Evolutionary conservation across 768 basidiomycete genomes (phyloP), one percentile per base, ranked within the genome.

Genomic region (Collybiopsis luxurians): DNA sequence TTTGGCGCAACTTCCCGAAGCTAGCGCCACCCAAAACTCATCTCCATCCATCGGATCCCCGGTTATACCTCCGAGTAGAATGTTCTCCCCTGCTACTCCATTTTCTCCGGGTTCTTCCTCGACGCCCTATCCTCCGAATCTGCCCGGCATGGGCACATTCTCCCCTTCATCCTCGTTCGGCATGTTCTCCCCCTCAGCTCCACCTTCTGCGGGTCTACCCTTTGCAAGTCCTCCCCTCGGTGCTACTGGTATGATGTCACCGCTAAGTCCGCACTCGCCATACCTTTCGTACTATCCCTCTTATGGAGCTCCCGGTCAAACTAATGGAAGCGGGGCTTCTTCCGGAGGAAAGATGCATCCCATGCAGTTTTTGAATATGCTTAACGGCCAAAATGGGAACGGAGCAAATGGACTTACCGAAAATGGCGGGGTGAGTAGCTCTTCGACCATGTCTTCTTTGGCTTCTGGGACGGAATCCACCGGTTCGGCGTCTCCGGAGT

Each of bases 271-370:
- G 4, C 45, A 55, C 9, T 47, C 54, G 6, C 45, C 54, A 10
- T 47, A 46, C 34, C 17, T 55, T 7, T 30, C 54, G 31, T 55
- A 55, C 10, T 44, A 55, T 34, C 5, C 45, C 26, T 10, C 53
- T 36, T 54, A 26, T 19, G 43, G 53, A 5, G 40, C 19, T 24
- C 27, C 40, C 39, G 43, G n/a, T 19, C 53, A 54, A 28, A 6
- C 27, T 28, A 45, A 42, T n/a, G 40, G 30, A 27, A 54, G 27
- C 36, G 42, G 50, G 4, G 38, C 7, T 23, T 27, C 50, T 13
- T 51, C 50, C 13, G 50, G 50, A 26, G 50, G 10, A 11, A 51
- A 47, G 45, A 47, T 55, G 45, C 54, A 55, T 11, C 54, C 54
- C 23, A 12, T 36, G 24, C 54, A 55, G 15, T 55, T 55, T 36